These are phyloP conservation scores for Candida golubevii DNA, from an alignment of 805 yeast genomes.

Conservation along the genomic window DNA sequence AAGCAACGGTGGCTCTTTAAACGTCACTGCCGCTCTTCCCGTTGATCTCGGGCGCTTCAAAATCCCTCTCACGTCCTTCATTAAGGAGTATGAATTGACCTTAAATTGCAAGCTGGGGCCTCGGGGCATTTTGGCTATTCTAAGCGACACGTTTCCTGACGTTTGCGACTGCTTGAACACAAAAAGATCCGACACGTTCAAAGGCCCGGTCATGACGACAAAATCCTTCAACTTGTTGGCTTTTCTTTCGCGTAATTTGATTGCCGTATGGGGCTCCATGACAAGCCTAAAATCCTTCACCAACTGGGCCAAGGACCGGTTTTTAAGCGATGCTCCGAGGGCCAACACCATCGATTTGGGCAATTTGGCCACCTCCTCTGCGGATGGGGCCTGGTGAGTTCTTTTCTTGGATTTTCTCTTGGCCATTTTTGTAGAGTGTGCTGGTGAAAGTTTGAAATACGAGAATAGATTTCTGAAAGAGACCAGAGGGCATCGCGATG, in stretches of 20 bases:
- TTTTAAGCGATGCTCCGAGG: conserved; percentile 70
- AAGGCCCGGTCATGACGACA: conserved; percentile 97
- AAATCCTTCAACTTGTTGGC: conserved; percentile 86
- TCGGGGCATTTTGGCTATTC: conserved; percentile 83
- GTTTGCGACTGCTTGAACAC: conserved; percentile 77
- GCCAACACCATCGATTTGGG: conserved; percentile 95
- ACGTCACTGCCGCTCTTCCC: conserved; percentile 59
- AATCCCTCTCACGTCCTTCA: conserved; percentile 70
- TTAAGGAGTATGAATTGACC: conserved; percentile 70
- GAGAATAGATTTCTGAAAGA: not conserved
- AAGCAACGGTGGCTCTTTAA: conserved; percentile 76
- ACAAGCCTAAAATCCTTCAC: conserved; percentile 83
- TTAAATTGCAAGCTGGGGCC: conserved; percentile 92
- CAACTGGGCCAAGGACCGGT: conserved; percentile 77
- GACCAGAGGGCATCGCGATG: conserved; percentile 4
- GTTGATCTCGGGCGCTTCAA: conserved; percentile 77
- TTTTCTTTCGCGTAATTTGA: conserved; percentile 79
- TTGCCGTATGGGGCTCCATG: conserved; percentile 97
- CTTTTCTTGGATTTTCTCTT: conserved; percentile 63
- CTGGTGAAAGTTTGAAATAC: not conserved
- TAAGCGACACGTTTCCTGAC: conserved; percentile 74
- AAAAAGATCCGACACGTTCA: conserved; percentile 86
- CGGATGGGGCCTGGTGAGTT: conserved; percentile 68
- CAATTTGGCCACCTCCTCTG: conserved; percentile 65
- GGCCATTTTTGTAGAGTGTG: conserved; percentile 26